Percentiles rank a stretch among this genome's conserved stretches.
These are phyloP conservation scores for Trametes polyzona DNA, from an alignment of 1,284 basidiomycete species.

Conservation along the genomic window DNA sequence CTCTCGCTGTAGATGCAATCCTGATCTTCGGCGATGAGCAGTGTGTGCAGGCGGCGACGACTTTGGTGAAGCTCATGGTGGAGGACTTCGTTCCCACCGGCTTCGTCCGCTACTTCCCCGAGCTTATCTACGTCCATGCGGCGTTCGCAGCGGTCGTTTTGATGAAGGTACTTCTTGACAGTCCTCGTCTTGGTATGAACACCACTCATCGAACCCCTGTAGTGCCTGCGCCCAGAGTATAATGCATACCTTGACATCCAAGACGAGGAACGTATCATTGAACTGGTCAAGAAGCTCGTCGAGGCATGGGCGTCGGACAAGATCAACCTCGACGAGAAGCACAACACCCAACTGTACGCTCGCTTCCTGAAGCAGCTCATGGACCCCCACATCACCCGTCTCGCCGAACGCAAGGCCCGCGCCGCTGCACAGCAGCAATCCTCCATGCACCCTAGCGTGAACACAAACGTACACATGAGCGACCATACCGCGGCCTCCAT, in stretches of 20 bases:
- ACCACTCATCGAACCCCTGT: too few species aligned
- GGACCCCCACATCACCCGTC: constrained; percentile 25
- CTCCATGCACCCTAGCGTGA: too few species aligned
- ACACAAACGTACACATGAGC: not conserved
- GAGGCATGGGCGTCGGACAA: constrained; percentile 28
- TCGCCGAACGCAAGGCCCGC: constrained; percentile 15
- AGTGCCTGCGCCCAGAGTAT: constrained; percentile 37
- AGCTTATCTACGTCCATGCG: constrained; percentile 45
- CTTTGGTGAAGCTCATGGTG: constrained; percentile 35
- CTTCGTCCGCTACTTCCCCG: constrained; percentile 45
- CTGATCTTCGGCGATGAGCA: constrained; percentile 11
- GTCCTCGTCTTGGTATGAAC: too few species aligned
- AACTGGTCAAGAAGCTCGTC: constrained; percentile 32
- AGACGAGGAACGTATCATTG: constrained; percentile 33
- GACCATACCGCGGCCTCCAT: not conserved
- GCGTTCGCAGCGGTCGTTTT: constrained; percentile 46
- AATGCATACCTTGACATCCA: constrained; percentile 27
- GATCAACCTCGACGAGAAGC: constrained; percentile 32
- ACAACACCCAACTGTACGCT: constrained; percentile 36
- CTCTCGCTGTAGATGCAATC: constrained; percentile 19
- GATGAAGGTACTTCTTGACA: constrained; percentile 30
- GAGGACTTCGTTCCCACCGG: constrained; percentile 34
- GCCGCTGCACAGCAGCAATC: not conserved
- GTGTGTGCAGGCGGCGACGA: constrained; percentile 38
- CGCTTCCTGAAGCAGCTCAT: constrained; percentile 35